Evolutionary conservation across 176 grass and related monocot genomes (phyloP).

Genomic region (Oryza longistaminata): DNA sequence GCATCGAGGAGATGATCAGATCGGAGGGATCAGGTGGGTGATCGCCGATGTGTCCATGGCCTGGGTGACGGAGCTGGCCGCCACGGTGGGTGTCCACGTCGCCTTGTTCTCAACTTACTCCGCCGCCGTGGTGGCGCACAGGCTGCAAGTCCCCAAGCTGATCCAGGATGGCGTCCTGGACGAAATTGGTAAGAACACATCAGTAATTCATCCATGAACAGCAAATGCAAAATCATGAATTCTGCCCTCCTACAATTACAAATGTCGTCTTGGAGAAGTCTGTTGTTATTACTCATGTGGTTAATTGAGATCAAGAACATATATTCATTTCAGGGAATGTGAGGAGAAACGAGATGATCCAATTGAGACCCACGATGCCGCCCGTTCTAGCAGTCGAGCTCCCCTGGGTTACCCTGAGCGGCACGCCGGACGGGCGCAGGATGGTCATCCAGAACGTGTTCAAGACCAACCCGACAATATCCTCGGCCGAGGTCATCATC

Average conservation of each 20-base stretch:
- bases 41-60: conserved; percentile 55
- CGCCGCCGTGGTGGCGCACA: conserved; percentile 22
- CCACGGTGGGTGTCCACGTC: conserved; percentile 17
- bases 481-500: conserved; percentile 28
- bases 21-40: conserved; percentile 48
- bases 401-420: conserved; percentile 21
- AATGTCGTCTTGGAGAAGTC: not conserved
- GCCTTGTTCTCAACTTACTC: conserved; percentile 45
- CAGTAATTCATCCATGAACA: not conserved
- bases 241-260: not conserved
- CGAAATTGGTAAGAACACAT: conserved; percentile 44
- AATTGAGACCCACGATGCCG: conserved; percentile 34
- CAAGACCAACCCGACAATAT: not conserved
- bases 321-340: conserved; percentile 23
- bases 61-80: conserved; percentile 38
- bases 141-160: conserved; percentile 42
- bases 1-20: conserved; percentile 43
- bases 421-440: not conserved
- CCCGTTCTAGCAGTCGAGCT: conserved; percentile 20
- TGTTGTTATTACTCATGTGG: not conserved
- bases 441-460: not conserved
- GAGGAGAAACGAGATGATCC: conserved; percentile 33
- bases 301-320: not conserved
- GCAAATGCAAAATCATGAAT: not conserved
- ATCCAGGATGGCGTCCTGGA: conserved; percentile 50